Percentiles rank a stretch among this genome's conserved stretches.
phyloP scores from a whole-genome alignment of 2,329 filamentous ascomycete species.

The Gaeumannomyces tritici region DNA sequence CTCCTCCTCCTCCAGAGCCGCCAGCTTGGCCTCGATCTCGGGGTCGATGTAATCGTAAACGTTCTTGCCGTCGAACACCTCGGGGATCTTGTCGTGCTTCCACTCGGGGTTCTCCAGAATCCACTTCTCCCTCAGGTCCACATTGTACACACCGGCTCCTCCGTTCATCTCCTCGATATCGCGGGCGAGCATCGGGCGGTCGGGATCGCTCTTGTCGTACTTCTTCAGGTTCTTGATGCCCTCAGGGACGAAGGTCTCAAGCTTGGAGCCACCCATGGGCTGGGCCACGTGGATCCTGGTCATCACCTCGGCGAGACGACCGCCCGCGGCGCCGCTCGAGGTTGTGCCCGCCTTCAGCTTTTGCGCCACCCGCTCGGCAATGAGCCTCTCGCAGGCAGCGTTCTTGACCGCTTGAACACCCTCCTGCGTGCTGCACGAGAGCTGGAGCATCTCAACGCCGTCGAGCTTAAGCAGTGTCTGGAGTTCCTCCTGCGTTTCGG shows the following conservation, averaged over 20 bases:
- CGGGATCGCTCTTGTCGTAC: constrained; percentile 84
- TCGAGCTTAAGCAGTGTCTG: constrained; percentile 62
- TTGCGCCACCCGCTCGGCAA: constrained; percentile 87
- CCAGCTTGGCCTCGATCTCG: constrained; percentile 89
- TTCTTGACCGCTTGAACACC: constrained; percentile 94
- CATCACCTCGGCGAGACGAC: constrained; percentile 81
- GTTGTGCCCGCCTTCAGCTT: constrained; percentile 90
- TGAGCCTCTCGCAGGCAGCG: constrained; percentile 81
- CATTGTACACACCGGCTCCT: constrained; percentile 90
- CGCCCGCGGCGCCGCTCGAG: constrained; percentile 64
- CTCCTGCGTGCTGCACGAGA: constrained; percentile 91
- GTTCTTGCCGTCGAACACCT: constrained; percentile 92
- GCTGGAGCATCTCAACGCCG: constrained; percentile 74
- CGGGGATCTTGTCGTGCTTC: constrained; percentile 94
- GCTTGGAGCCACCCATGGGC: constrained; percentile 69
- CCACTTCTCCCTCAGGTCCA: constrained; percentile 85
- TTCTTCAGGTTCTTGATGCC: constrained; percentile 72
- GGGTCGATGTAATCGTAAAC: constrained; percentile 96
- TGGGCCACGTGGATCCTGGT: constrained; percentile 94
- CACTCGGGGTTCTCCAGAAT: constrained; percentile 80
- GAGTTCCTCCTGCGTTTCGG: constrained; percentile 56
- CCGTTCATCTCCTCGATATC: constrained; percentile 89
- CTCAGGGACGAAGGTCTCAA: constrained; percentile 83
- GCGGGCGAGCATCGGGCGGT: constrained; percentile 68
- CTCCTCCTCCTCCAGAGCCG: constrained; percentile 89